These are phyloP conservation scores for Turritis glabra DNA, from an alignment of 345 rosid species.

Conservation along the genomic window DNA sequence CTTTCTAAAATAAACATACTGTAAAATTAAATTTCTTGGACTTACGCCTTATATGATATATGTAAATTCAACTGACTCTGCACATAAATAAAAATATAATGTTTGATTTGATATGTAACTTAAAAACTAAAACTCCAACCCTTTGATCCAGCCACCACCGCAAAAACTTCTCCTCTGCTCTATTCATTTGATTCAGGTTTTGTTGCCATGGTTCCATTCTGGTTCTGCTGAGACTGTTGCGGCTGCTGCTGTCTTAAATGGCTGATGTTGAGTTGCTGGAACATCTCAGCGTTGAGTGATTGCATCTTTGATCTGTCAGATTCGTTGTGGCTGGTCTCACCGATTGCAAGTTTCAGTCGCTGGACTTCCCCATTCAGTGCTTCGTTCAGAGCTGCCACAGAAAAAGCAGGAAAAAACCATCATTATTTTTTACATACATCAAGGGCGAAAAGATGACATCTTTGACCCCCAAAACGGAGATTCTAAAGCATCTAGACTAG, in stretches of 20 bases:
- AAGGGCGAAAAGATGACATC: neutral
- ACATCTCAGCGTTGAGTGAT: slow-evolving; percentile 38
- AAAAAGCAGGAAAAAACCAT: neutral
- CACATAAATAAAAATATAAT: slow-evolving; percentile 30
- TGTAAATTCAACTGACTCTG: slow-evolving; percentile 29
- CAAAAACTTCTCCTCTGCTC: slow-evolving; percentile 29
- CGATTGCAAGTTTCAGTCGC: slow-evolving; percentile 42
- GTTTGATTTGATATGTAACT: slow-evolving; percentile 15
- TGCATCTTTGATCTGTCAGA: slow-evolving; percentile 39
- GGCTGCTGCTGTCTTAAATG: slow-evolving; percentile 35
- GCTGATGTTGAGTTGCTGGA: slow-evolving; percentile 42
- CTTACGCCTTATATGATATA: slow-evolving; percentile 22
- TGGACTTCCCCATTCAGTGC: slow-evolving; percentile 52
- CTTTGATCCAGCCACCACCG: slow-evolving; percentile 18
- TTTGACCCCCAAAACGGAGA: neutral
- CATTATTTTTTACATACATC: neutral
- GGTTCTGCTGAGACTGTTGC: slow-evolving; percentile 43
- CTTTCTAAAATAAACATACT: slow-evolving; percentile 14
- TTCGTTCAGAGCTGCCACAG: slow-evolving; percentile 55
- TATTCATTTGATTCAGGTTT: slow-evolving; percentile 64
- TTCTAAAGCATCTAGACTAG: neutral
- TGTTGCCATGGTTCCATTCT: slow-evolving; percentile 46
- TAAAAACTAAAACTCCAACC: neutral
- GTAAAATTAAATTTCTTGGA: slow-evolving; percentile 22
- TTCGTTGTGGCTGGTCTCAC: slow-evolving; percentile 39